A percentile compares a stretch with the other conserved stretches of the same genome.
Evolutionary conservation across 192 early-diverging fungal species (phyloP).

Genomic region (Rhizophlyctis rosea): DNA sequence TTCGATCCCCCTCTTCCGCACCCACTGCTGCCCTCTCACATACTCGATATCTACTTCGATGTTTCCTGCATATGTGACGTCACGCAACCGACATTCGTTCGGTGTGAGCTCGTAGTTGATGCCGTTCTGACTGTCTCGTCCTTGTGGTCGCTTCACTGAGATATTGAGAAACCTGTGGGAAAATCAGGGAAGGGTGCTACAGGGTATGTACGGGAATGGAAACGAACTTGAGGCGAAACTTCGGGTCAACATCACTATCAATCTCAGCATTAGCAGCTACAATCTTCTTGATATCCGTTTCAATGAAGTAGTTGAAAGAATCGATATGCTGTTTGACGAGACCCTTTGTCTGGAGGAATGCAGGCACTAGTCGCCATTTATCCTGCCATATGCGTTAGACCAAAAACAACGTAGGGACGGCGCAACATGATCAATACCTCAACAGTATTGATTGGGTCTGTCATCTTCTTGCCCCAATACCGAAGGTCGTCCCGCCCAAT

Average conservation of each 20-base stretch:
- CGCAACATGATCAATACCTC: slow-evolving; percentile 36
- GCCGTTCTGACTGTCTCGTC: slow-evolving; percentile 66
- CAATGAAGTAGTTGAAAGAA: slow-evolving; percentile 98
- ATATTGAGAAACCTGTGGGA: slow-evolving; percentile 77
- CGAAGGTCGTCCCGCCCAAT: slow-evolving; percentile 52
- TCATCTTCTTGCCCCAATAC: slow-evolving; percentile 50
- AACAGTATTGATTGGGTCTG: slow-evolving; percentile 55
- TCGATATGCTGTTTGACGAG: slow-evolving; percentile 99
- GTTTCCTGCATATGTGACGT: slow-evolving; percentile 90
- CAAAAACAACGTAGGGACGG: neutral
- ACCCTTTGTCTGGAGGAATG: slow-evolving; percentile 95
- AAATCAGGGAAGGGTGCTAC: neutral
- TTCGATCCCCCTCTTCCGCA: slow-evolving; percentile 74
- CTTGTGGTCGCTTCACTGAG: slow-evolving; percentile 76
- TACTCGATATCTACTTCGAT: slow-evolving; percentile 95
- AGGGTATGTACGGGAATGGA: neutral
- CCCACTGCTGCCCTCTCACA: slow-evolving; percentile 72
- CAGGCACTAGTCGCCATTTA: slow-evolving; percentile 97
- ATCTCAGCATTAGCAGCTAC: slow-evolving; percentile 87
- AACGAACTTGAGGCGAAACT: slow-evolving; percentile 78
- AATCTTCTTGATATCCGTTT: slow-evolving; percentile 92
- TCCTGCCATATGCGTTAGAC: no score
- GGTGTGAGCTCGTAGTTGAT: slow-evolving; percentile 79
- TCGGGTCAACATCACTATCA: slow-evolving; percentile 87
- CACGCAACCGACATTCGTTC: slow-evolving; percentile 93